These are phyloP conservation scores for Paramyrothecium sp. DNA, from an alignment of 2,329 filamentous ascomycete species.

Conservation along the genomic window DNA sequence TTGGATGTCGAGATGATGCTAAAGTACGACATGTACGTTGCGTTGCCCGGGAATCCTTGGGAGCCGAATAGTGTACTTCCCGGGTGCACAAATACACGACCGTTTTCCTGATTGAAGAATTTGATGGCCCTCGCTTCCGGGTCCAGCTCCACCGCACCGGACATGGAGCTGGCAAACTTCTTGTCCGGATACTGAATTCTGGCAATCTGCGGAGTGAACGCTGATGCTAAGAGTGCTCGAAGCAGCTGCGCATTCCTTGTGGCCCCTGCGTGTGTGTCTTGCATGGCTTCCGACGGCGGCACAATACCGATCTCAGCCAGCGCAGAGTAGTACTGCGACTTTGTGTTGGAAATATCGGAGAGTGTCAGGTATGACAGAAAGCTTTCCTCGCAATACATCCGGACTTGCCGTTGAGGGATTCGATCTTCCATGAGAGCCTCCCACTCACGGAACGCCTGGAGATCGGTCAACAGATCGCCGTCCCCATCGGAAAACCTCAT, in stretches of 20 bases:
- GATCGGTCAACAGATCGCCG: conserved; percentile 85
- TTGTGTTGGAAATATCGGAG: conserved; percentile 83
- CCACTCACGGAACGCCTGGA: conserved; percentile 84
- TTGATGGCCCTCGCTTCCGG: conserved; percentile 90
- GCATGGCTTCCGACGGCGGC: conserved; percentile 33
- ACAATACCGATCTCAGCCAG: conserved; percentile 85
- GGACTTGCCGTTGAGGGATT: conserved; percentile 60
- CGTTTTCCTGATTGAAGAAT: conserved; percentile 84
- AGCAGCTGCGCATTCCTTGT: conserved; percentile 49
- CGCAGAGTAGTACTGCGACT: conserved; percentile 80
- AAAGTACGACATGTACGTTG: conserved; percentile 85
- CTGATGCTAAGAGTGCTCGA: conserved; percentile 68
- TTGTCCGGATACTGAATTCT: conserved; percentile 93
- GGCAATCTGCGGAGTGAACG: conserved; percentile 82
- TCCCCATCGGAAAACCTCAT: conserved; percentile 72
- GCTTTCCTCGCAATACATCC: conserved; percentile 79
- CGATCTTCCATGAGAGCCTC: conserved; percentile 60
- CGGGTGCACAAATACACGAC: conserved; percentile 90
- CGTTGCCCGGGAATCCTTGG: conserved; percentile 72
- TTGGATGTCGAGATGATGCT: conserved; percentile 89
- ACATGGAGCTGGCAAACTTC: conserved; percentile 85
- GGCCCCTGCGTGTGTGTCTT: conserved; percentile 19
- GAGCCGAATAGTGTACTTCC: conserved; percentile 82
- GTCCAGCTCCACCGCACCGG: conserved; percentile 88
- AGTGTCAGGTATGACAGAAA: conserved; percentile 83